Percentiles rank a stretch among this genome's conserved stretches.
phyloP scores from a whole-genome alignment of 768 basidiomycete species.

The Suillus cothurnatus region DNA sequence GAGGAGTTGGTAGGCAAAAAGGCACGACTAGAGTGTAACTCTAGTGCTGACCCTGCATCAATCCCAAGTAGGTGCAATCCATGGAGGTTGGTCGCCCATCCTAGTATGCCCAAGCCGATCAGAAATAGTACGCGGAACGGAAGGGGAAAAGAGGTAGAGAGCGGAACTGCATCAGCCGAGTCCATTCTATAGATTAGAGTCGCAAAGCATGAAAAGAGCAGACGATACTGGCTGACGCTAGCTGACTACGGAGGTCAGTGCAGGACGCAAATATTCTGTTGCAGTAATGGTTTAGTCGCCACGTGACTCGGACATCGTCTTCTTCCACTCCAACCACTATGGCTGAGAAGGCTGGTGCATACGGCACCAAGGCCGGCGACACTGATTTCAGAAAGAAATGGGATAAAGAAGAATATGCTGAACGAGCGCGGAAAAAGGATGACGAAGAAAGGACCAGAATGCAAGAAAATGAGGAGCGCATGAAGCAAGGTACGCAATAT shows the following conservation, averaged over 20 bases:
- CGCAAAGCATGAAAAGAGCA: constrained; percentile 6
- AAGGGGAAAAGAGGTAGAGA: constrained; percentile 73
- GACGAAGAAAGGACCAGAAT: constrained; percentile 79
- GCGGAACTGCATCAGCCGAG: constrained; percentile 43
- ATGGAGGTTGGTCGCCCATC: constrained; percentile 95
- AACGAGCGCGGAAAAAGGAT: constrained; percentile 82
- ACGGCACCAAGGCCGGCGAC: constrained; percentile 47
- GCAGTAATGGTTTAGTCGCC: constrained; percentile 7
- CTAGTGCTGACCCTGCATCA: constrained; percentile 73
- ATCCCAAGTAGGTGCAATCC: constrained; percentile 73
- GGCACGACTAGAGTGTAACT: constrained; percentile 40
- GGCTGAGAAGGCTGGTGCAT: constrained; percentile 37
- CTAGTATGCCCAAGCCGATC: constrained; percentile 76
- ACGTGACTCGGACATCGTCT: background rate
- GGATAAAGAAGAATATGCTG: constrained; percentile 92
- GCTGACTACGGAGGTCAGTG: constrained; percentile 6
- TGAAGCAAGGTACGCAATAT: constrained; percentile 70
- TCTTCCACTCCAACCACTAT: constrained; percentile 16
- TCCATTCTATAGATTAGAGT: constrained; percentile 29
- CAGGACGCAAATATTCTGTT: background rate
- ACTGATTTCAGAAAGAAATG: constrained; percentile 88
- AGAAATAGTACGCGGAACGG: constrained; percentile 90
- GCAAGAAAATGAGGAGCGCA: constrained; percentile 81
- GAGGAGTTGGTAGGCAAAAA: constrained; percentile 25
- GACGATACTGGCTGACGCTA: constrained; percentile 6